Percentiles rank a stretch among this genome's conserved stretches.
Evolutionary conservation across 768 basidiomycete species (phyloP).

Genomic region (Suillus luteus): DNA sequence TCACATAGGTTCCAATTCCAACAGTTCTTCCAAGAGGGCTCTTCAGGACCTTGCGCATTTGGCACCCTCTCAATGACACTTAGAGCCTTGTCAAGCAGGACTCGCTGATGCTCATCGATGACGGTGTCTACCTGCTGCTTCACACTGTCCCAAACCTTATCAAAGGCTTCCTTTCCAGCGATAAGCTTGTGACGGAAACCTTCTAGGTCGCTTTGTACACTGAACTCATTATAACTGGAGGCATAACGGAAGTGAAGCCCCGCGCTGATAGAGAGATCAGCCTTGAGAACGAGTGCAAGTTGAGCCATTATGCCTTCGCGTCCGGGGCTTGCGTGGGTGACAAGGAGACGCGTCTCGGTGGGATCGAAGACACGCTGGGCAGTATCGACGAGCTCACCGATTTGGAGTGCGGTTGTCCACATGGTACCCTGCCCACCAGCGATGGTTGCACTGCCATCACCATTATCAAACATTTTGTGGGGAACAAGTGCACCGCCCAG

Average conservation of each 20-base stretch:
- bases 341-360: constrained; percentile 89
- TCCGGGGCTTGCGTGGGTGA: constrained; percentile 91
- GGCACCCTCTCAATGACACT: constrained; percentile 84
- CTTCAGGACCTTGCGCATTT: constrained; percentile 59
- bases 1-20: constrained; percentile 99
- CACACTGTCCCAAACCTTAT: constrained; percentile 94
- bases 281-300: constrained; percentile 87
- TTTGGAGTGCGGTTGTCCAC: constrained; percentile 97
- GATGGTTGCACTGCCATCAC: constrained; percentile 94
- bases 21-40: constrained; percentile 97
- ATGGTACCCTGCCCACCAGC: constrained; percentile 98
- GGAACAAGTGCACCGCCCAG: constrained; percentile 93
- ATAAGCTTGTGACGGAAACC: constrained; percentile 81
- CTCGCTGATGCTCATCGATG: constrained; percentile 87
- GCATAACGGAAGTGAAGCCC: constrained; percentile 98
- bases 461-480: constrained; percentile 94
- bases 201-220: constrained; percentile 87
- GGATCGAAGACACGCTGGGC: constrained; percentile 92
- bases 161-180: constrained; percentile 78
- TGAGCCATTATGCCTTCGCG: constrained; percentile 92
- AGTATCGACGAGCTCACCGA: constrained; percentile 97
- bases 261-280: constrained; percentile 91
- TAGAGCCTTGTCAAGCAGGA: constrained; percentile 87
- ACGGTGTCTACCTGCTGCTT: constrained; percentile 88
- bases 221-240: constrained; percentile 95